Conservation (phyloP, 2,329 filamentous ascomycete species). For the Aspergillus niger region DNA sequence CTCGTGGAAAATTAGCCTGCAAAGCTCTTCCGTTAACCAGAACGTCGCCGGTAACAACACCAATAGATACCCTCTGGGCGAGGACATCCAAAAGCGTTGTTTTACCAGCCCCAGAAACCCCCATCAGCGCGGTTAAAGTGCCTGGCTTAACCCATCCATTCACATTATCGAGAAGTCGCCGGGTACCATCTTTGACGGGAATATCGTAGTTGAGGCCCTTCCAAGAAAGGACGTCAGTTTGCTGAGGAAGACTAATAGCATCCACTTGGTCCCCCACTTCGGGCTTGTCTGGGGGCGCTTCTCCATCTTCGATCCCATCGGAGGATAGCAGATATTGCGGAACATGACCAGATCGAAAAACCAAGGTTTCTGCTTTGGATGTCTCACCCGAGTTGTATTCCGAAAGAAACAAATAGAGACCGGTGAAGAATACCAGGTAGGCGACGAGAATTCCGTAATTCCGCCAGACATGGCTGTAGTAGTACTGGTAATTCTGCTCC, state of each 20-base stretch:
- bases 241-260: constrained; percentile 51
- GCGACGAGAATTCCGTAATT: constrained; percentile 70
- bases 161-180: constrained; percentile 37
- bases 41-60: constrained; percentile 84
- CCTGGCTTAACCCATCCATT: constrained; percentile 94
- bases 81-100: constrained; percentile 86
- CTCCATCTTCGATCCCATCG: background rate
- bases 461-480: constrained; percentile 61
- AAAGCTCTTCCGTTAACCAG: constrained; percentile 71
- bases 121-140: constrained; percentile 85
- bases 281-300: background rate
- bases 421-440: constrained; percentile 62
- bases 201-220: constrained; percentile 75
- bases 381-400: constrained; percentile 60
- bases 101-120: constrained; percentile 86
- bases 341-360: constrained; percentile 64
- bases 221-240: constrained; percentile 80
- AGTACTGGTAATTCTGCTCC: constrained; percentile 57
- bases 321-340: constrained; percentile 46
- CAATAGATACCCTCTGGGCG: constrained; percentile 81
- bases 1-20: constrained; percentile 51
- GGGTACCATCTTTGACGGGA: constrained; percentile 51
- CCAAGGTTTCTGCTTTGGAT: constrained; percentile 73
- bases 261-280: constrained; percentile 46
- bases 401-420: constrained; percentile 58